Conservation (phyloP, 371 early-diverging fungal genomes). For the Apophysomyces ossiformis region DNA sequence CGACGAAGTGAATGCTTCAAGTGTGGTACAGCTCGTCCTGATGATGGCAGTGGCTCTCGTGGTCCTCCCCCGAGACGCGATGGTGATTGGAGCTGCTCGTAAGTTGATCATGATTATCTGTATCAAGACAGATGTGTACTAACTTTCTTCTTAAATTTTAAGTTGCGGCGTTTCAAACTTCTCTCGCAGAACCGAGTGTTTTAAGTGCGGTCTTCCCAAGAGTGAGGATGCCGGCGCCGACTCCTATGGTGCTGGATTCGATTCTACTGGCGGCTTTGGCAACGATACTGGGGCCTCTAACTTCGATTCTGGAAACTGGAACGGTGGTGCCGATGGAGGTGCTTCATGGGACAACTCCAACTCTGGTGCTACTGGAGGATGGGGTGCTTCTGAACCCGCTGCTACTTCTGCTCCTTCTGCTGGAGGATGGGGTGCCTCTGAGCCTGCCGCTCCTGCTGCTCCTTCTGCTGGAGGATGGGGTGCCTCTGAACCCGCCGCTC, state of each 20-base stretch:
- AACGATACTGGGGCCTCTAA: constrained; percentile 20
- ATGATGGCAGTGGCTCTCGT: constrained; percentile 36
- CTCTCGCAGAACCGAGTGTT: constrained; percentile 67
- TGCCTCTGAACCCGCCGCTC: constrained; percentile 22
- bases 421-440: constrained; percentile 37
- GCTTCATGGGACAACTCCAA: constrained; percentile 28
- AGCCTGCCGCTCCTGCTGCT: constrained; percentile 3
- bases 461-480: constrained; percentile 19
- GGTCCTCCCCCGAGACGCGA: constrained; percentile 51
- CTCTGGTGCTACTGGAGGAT: constrained; percentile 23
- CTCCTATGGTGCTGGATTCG: constrained; percentile 32
- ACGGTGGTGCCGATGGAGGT: constrained; percentile 19
- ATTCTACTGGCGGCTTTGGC: constrained; percentile 11
- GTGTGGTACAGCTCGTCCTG: constrained; percentile 43
- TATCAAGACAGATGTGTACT: neutral
- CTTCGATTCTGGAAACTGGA: constrained; percentile 23
- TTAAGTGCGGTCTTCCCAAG: constrained; percentile 64
- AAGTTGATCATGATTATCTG: constrained; percentile 15
- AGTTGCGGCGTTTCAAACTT: constrained; percentile 63
- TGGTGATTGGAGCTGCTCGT: constrained; percentile 65
- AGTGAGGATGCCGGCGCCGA: constrained; percentile 55
- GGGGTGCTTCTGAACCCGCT: constrained; percentile 28
- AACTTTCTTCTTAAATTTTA: neutral
- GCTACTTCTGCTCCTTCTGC: constrained; percentile 20
- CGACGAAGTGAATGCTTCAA: constrained; percentile 36